Evolutionary conservation across 1,284 basidiomycete genomes (phyloP).

Genomic region (Marasmius fiardii): DNA sequence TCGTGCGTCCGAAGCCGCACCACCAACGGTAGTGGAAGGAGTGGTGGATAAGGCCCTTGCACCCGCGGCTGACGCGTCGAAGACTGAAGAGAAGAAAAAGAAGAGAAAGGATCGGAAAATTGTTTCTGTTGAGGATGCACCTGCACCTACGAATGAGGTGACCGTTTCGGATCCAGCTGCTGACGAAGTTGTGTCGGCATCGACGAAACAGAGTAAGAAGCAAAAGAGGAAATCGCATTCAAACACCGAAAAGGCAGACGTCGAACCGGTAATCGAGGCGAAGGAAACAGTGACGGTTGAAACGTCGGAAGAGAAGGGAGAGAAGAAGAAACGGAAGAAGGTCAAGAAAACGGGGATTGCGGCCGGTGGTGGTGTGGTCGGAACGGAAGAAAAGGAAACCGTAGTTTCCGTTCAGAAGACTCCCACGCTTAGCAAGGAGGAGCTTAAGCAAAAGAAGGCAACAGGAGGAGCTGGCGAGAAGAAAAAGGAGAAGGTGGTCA

Average conservation of each 20-base stretch:
- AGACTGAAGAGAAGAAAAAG: slow-evolving; percentile 2
- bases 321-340: slow-evolving; percentile 9
- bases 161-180: neutral
- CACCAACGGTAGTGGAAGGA: too few relatives aligned
- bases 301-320: neutral
- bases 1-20: neutral
- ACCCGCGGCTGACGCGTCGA: neutral
- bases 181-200: neutral
- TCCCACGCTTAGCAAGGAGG: slow-evolving; percentile 26
- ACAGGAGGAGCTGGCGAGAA: slow-evolving; percentile 41
- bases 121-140: neutral
- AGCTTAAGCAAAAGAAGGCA: slow-evolving; percentile 49
- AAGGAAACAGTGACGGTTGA: neutral
- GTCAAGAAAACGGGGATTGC: slow-evolving; percentile 4
- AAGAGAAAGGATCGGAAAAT: neutral
- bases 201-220: slow-evolving; percentile 8
- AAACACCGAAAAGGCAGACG: neutral
- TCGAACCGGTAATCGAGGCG: neutral
- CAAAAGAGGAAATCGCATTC: slow-evolving; percentile 7
- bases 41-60: too few relatives aligned
- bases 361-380: slow-evolving; percentile 2
- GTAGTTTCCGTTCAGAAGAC: too few relatives aligned
- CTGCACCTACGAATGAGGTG: neutral
- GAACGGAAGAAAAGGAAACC: slow-evolving; percentile 10
- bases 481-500: slow-evolving; percentile 57